Percentiles rank a stretch among this genome's conserved stretches.
phyloP scores from a whole-genome alignment of 495 filamentous ascomycete species.

The Rostrohypoxylon terebratum region DNA sequence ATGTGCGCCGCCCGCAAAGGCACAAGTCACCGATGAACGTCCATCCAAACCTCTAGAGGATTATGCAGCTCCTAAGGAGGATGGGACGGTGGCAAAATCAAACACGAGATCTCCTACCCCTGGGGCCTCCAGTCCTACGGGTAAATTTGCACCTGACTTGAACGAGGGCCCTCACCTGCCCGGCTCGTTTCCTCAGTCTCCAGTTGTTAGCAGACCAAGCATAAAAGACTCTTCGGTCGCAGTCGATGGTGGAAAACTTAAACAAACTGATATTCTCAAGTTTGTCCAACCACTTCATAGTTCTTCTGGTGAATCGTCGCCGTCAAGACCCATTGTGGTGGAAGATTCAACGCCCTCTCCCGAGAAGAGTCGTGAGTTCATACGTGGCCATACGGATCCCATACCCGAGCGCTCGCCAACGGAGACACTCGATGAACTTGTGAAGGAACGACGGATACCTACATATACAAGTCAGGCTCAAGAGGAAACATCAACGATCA shows the following conservation, averaged over 20 bases:
- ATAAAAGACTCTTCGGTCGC: neutral
- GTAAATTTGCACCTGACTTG: slow-evolving; percentile 3
- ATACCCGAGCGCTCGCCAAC: neutral
- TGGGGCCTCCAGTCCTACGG: neutral
- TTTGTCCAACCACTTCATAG: slow-evolving; percentile 31
- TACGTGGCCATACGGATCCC: neutral
- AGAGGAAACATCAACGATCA: slow-evolving; percentile 20
- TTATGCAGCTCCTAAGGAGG: neutral
- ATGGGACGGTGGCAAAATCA: neutral
- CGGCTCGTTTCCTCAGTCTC: slow-evolving; percentile 37
- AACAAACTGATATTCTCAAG: neutral
- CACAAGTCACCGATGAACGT: neutral
- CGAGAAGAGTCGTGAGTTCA: neutral
- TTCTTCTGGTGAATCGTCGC: slow-evolving; percentile 18
- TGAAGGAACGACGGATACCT: neutral
- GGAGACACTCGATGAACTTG: neutral
- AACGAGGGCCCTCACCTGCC: slow-evolving; percentile 15
- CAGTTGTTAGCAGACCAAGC: slow-evolving; percentile 6
- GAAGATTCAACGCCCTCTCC: slow-evolving; percentile 23
- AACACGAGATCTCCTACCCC: slow-evolving; percentile 12
- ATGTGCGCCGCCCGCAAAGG: neutral
- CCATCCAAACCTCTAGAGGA: neutral
- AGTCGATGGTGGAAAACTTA: neutral
- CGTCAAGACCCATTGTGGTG: slow-evolving; percentile 24
- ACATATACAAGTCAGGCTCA: neutral